Evolutionary conservation across 2,329 filamentous ascomycete genomes (phyloP).

Genomic region (Penicillium sclerotiorum): DNA sequence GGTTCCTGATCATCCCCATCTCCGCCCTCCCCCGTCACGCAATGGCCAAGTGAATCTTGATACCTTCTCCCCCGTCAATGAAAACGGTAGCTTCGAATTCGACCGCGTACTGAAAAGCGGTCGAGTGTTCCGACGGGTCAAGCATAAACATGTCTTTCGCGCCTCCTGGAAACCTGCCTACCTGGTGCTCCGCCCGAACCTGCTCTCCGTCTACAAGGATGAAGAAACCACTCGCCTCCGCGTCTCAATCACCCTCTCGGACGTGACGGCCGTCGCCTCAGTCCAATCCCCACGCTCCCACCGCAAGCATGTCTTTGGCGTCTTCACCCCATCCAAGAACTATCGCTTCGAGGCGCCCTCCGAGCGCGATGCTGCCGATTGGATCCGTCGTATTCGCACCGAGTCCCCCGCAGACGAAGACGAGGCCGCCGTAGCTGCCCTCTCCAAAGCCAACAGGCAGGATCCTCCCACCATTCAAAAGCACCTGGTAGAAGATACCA

Average conservation of each 20-base stretch:
- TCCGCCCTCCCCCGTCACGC: constrained; percentile 31
- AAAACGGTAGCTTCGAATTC: constrained; percentile 94
- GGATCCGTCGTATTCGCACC: constrained; percentile 78
- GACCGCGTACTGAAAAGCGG: constrained; percentile 91
- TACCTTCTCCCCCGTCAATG: constrained; percentile 81
- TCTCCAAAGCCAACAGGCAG: constrained; percentile 26
- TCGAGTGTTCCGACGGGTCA: constrained; percentile 81
- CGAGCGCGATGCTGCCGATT: constrained; percentile 75
- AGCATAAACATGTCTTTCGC: constrained; percentile 81
- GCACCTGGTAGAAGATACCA: constrained; percentile 40
- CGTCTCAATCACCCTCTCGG: constrained; percentile 83
- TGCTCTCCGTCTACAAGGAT: constrained; percentile 90
- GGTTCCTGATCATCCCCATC: constrained; percentile 29
- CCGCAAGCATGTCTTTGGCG: constrained; percentile 82
- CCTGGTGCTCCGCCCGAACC: constrained; percentile 85
- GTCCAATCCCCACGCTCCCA: constrained; percentile 88
- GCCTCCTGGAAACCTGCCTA: constrained; percentile 90
- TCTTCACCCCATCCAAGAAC: constrained; percentile 89
- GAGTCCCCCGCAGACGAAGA: constrained; percentile 86
- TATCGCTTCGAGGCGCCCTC: constrained; percentile 82
- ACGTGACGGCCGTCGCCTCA: constrained; percentile 86
- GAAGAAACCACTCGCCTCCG: constrained; percentile 86
- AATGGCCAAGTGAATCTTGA: constrained; percentile 59
- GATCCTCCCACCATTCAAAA: constrained; percentile 25
- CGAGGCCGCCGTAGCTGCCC: constrained; percentile 74